Conservation (phyloP, 768 basidiomycete species). For the Termitomyces sp. region DNA sequence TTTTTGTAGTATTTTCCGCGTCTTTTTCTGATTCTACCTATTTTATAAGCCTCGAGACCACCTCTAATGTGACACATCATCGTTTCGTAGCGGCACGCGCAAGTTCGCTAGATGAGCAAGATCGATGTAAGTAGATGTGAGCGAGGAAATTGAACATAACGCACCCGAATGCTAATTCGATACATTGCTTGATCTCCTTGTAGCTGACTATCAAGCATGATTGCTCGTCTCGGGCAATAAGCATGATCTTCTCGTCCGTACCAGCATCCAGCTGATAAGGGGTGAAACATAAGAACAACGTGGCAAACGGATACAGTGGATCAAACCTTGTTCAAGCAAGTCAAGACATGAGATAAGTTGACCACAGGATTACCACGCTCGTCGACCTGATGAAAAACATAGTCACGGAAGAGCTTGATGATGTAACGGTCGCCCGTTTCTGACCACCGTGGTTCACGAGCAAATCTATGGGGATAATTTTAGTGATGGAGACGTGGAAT, state of each 20-base stretch:
- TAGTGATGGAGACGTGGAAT: background rate
- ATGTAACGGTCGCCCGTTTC: conserved; percentile 98
- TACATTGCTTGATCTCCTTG: conserved; percentile 82
- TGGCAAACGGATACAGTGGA: background rate
- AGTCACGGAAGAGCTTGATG: conserved; percentile 96
- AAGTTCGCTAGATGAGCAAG: conserved; percentile 37
- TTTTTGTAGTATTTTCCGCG: conserved; percentile 25
- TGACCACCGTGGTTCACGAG: conserved; percentile 95
- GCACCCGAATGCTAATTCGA: conserved; percentile 80
- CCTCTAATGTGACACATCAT: background rate
- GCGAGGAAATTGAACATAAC: conserved; percentile 19
- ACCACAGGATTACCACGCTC: conserved; percentile 85
- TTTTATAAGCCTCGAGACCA: conserved; percentile 34
- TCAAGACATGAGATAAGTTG: conserved; percentile 86
- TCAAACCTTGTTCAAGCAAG: conserved; percentile 87
- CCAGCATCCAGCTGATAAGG: conserved; percentile 77
- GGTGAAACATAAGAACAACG: background rate
- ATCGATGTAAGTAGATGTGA: background rate
- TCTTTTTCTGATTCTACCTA: conserved; percentile 58
- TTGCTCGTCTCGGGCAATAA: conserved; percentile 92
- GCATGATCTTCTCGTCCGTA: conserved; percentile 90
- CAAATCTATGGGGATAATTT: conserved; percentile 52
- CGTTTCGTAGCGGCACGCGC: conserved; percentile 25
- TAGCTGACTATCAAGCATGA: conserved; percentile 92
- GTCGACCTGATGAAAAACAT: conserved; percentile 96